Base-by-base conservation (phyloP, 345 rosid species). In the Aquilaria sinensis region DNA sequence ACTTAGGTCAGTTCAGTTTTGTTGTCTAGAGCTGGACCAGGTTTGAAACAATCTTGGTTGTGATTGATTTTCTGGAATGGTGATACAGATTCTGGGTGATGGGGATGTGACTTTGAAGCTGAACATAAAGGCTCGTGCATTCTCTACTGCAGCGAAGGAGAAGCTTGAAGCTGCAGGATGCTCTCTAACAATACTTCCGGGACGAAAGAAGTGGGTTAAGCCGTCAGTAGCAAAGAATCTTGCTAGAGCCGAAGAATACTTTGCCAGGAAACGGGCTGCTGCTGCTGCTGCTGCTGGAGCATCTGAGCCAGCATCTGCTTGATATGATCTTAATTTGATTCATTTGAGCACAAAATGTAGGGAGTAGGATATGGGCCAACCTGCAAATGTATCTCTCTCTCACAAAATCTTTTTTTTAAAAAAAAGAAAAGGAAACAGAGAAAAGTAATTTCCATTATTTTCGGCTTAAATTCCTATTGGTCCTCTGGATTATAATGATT, bases 201-300 rank as follows among this genome's bases (percentile, higher is more conserved):
- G 98, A 60, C 81, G 90, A 41, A 93, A 86, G 90, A 93, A 88
- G 75, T 90, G 97, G 97, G 82, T 93, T 5, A 88, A 88, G 69
- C 94, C 92, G 52, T 80, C 97, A 1, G 97, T 90, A 55, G 81
- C 82, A 0, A 93, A 87, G 85, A 88, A 93, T 69, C 77, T 80
- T 5, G 90, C 96, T 5, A 70, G 97, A 57, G 96, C 97, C 7
- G 90, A 88, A 12, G 94, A 84, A 60, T 93, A 88, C 80, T 93
- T 88, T 46, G 96, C 97, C 37, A 86, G 83, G 85, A 90, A 90
- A 74, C 81, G 75, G 75, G 96, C 97, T 41, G 86, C 83, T 0
- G 78, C 81, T 14, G 76, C 83, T 43, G 75, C 71, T 62, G 51
- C 87, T 0, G 83, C 78, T 34, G 71, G 83, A 34, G 64, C 83